A percentile compares a stretch with the other conserved stretches of the same genome.
These are phyloP conservation scores for Ascochyta pisi DNA, from an alignment of 2,329 filamentous ascomycete species.

Conservation along the genomic window DNA sequence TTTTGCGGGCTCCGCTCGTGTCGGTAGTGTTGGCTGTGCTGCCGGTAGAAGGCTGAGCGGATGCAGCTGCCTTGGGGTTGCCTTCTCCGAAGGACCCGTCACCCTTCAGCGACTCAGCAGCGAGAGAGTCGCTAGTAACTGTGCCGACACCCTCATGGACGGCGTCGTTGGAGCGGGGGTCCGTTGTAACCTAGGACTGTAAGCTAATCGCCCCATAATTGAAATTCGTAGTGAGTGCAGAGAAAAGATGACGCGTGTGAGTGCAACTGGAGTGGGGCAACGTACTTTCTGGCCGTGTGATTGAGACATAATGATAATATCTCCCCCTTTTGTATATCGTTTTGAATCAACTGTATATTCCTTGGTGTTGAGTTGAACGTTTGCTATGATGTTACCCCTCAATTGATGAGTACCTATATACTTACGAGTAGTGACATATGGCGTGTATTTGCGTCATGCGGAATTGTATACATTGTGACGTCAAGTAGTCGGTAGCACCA, in stretches of 20 bases:
- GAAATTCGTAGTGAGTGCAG: background rate
- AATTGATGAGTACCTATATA: conserved; percentile 1
- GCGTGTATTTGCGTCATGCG: conserved; percentile 25
- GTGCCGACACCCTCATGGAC: conserved; percentile 68
- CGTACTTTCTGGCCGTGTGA: conserved; percentile 17
- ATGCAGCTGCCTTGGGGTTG: conserved; percentile 63
- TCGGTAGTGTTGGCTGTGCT: conserved; percentile 65
- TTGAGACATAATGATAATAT: conserved; percentile 11
- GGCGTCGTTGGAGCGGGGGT: conserved; percentile 55
- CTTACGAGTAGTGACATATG: conserved; percentile 13
- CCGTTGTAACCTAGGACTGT: conserved; percentile 53
- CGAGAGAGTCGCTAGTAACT: conserved; percentile 74
- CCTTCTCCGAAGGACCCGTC: conserved; percentile 66
- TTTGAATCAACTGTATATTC: background rate
- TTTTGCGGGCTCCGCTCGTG: conserved; percentile 59
- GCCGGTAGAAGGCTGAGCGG: conserved; percentile 58
- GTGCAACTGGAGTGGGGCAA: background rate
- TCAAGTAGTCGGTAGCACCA: conserved; percentile 4
- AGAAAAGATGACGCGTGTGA: background rate
- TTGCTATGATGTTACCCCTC: background rate
- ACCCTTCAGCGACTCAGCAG: conserved; percentile 70
- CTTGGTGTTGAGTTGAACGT: background rate
- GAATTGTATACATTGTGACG: conserved; percentile 21
- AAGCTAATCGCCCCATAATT: background rate
- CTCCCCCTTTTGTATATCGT: background rate